These are phyloP conservation scores for Penicillium canariense DNA, from an alignment of 495 filamentous ascomycete genomes.

Conservation along the genomic window DNA sequence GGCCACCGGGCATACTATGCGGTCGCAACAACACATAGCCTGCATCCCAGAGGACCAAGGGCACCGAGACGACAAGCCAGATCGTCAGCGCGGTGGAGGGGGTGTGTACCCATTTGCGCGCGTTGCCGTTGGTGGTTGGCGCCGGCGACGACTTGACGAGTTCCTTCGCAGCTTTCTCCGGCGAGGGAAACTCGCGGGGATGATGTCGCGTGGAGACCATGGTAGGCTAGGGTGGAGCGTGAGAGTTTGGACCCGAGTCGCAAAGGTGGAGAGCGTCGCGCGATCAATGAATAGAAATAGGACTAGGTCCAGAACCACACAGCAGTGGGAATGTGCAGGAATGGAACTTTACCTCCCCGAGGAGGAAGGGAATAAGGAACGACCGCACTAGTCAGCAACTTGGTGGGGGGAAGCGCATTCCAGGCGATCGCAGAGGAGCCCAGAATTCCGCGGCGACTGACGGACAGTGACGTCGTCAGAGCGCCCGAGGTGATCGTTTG, in stretches of 20 bases:
- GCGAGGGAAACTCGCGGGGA: constrained; percentile 45
- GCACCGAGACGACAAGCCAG: constrained; percentile 78
- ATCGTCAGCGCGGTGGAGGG: constrained; percentile 61
- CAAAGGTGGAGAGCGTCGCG: not conserved
- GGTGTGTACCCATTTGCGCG: constrained; percentile 61
- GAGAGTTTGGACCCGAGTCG: not conserved
- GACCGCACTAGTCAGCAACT: not conserved
- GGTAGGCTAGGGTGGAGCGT: constrained; percentile 1
- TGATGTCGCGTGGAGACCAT: constrained; percentile 57
- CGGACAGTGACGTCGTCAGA: constrained; percentile 31
- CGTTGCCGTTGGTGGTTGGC: constrained; percentile 23
- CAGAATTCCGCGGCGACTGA: constrained; percentile 7
- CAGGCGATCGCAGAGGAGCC: not conserved
- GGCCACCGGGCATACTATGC: constrained; percentile 77
- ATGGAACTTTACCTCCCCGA: not conserved
- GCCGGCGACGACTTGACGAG: constrained; percentile 29
- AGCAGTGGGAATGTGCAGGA: constrained; percentile 1
- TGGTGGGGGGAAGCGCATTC: constrained; percentile 1
- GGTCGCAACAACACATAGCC: constrained; percentile 80
- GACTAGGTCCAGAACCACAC: not conserved
- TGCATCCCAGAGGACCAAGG: constrained; percentile 81
- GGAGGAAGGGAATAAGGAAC: not conserved
- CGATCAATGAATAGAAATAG: not conserved
- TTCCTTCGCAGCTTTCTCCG: constrained; percentile 25
- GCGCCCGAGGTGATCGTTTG: constrained; percentile 17